These are phyloP conservation scores for Helminthosporium solani DNA, from an alignment of 2,329 filamentous ascomycete species.

Conservation along the genomic window DNA sequence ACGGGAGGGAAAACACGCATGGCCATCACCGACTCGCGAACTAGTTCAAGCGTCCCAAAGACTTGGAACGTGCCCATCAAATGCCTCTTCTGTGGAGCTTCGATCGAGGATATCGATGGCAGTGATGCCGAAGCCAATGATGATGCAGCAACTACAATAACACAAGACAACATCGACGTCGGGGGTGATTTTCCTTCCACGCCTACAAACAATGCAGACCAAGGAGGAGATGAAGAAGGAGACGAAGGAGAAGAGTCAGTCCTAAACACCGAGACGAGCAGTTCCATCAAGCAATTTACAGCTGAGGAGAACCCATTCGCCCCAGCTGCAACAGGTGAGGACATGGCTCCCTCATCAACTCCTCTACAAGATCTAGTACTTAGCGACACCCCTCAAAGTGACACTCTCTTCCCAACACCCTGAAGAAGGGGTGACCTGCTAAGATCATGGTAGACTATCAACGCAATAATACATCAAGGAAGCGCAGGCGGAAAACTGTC, in stretches of 20 bases:
- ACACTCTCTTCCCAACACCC: too few relatives aligned
- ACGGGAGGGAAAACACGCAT: conserved; percentile 10
- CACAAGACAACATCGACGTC: neutral
- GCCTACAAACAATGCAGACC: neutral
- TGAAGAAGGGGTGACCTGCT: too few relatives aligned
- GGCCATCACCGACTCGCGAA: conserved; percentile 20
- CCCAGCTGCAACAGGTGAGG: too few relatives aligned
- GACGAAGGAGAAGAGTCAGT: neutral
- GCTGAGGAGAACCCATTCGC: neutral
- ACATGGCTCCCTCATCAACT: too few relatives aligned
- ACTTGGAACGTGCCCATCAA: conserved; percentile 18
- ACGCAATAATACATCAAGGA: too few relatives aligned
- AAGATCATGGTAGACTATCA: too few relatives aligned
- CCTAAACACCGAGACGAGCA: neutral
- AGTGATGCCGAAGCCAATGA: neutral
- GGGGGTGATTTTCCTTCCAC: neutral
- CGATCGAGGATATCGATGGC: conserved; percentile 6
- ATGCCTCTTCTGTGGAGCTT: conserved; percentile 21
- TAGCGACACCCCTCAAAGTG: too few relatives aligned
- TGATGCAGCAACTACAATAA: neutral
- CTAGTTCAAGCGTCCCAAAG: conserved; percentile 2
- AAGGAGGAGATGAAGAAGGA: neutral
- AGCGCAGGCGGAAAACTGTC: too few relatives aligned
- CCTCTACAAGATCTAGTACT: too few relatives aligned
- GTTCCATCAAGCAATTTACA: neutral